phyloP scores from a whole-genome alignment of 78 protist genomes.

The Creolimax fragrantissima region DNA sequence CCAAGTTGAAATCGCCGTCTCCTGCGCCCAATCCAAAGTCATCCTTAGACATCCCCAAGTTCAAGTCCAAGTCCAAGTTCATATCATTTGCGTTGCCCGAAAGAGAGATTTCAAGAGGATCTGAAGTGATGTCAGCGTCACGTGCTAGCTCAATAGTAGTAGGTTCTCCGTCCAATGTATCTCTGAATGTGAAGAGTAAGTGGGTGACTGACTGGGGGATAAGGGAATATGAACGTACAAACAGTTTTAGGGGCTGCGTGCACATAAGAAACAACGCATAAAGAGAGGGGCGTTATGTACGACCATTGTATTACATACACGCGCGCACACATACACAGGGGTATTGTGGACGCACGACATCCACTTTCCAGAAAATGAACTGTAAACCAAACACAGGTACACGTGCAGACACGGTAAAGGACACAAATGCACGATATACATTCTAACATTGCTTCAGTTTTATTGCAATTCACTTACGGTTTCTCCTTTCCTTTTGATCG shows the following conservation, averaged over 20 bases:
- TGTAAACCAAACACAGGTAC: neutral
- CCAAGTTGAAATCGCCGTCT: neutral
- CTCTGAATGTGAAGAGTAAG: neutral
- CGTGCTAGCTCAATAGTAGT: neutral
- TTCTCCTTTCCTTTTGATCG: neutral
- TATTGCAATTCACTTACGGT: neutral
- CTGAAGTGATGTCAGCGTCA: neutral
- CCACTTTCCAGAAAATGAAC: neutral
- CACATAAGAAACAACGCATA: neutral
- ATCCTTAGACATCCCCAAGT: too few species aligned
- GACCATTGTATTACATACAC: neutral
- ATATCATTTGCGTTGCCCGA: neutral
- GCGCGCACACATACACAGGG: neutral
- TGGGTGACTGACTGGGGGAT: neutral
- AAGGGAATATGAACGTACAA: neutral
- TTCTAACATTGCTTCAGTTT: neutral
- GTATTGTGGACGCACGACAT: neutral
- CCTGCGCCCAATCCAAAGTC: neutral
- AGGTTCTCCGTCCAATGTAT: neutral
- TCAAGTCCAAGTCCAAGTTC: neutral
- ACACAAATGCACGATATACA: neutral
- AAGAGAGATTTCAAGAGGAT: neutral
- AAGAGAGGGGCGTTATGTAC: neutral
- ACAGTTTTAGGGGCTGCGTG: neutral
- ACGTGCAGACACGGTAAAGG: neutral